Evolutionary conservation across 179 eudicot genomes (phyloP), one percentile per base, ranked within the genome.

Genomic region (Pouteria campechiana): DNA sequence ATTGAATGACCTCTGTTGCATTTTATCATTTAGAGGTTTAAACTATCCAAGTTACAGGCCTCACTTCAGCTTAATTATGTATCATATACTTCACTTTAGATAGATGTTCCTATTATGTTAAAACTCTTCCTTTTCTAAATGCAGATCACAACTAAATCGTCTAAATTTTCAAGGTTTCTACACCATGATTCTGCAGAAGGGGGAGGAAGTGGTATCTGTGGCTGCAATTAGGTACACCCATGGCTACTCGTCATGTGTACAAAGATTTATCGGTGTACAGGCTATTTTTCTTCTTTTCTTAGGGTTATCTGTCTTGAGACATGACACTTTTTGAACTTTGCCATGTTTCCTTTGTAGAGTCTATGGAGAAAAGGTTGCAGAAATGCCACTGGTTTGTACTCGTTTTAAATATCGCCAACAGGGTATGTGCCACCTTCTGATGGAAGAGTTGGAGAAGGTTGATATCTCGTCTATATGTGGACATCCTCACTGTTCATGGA

Each of bases 301-400:
- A 24, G 52, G n/a, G 32, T 7, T 27, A 36, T 25, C 54, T 59
- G 25, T 44, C 28, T 57, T 63, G 29, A 61, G 37, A 34, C 34
- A 6, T 45, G 28, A 29, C 7, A 17, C 6, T 40, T 11, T 10
- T 25, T 8, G 34, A 7, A n/a, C n/a, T n/a, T 17, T 39, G 33
- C 15, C 21, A 13, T 28, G 31, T 42, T 45, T 51, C 4, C 6
- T 18, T 45, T 58, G 22, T 12, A 90, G 99, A 71, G 61, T 92
- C 38, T 64, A 77, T 58, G 96, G 96, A 22, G 68, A 63, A 22
- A 73, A 65, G 68, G 93, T 83, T 42, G 96, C 94, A 19, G 99
- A 92, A 68, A 64, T 92, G 32, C 99, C 99, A 17, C 86, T 92
- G 25, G 69, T 92, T 46, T 94, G 79, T 14, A 92, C 99, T n/a